These are phyloP conservation scores for Colletotrichum echinochloae DNA, from an alignment of 2,329 filamentous ascomycete species.

Conservation along the genomic window DNA sequence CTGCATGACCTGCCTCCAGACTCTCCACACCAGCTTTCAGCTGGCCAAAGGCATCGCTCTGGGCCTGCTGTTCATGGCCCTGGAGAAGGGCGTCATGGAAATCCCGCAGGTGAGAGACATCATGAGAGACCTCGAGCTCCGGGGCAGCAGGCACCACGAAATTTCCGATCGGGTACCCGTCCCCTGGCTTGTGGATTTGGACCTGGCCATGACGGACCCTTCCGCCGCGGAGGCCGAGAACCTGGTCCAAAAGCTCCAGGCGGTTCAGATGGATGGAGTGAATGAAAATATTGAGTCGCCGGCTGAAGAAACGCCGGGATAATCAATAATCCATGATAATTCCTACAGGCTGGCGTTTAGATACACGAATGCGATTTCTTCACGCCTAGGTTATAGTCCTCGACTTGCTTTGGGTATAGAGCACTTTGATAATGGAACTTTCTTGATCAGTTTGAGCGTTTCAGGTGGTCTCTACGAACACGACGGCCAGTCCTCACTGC, in stretches of 20 bases:
- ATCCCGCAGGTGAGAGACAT: constrained; percentile 46
- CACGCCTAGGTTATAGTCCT: background rate
- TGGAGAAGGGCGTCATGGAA: constrained; percentile 49
- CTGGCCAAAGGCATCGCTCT: constrained; percentile 51
- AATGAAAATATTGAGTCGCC: too few species aligned
- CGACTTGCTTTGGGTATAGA: background rate
- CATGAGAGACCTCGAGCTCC: constrained; percentile 47
- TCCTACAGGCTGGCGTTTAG: background rate
- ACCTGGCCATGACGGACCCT: constrained; percentile 51
- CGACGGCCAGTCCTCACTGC: too few species aligned
- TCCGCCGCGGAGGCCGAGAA: constrained; percentile 50
- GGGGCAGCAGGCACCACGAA: constrained; percentile 40
- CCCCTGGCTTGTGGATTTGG: constrained; percentile 52
- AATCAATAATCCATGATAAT: background rate
- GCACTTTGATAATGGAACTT: background rate
- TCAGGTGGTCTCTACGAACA: background rate
- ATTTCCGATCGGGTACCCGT: constrained; percentile 47
- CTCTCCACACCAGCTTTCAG: constrained; percentile 49
- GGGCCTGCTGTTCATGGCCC: constrained; percentile 52
- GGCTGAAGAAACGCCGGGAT: background rate
- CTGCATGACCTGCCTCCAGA: constrained; percentile 54
- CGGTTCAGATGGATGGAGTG: background rate
- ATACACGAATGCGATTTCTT: background rate
- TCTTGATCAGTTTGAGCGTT: background rate
- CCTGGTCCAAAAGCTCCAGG: constrained; percentile 44